Percentiles rank a stretch among this genome's conserved stretches.
Conservation (phyloP, 257 asterid genomes). For the Solanum gandarillasii region DNA sequence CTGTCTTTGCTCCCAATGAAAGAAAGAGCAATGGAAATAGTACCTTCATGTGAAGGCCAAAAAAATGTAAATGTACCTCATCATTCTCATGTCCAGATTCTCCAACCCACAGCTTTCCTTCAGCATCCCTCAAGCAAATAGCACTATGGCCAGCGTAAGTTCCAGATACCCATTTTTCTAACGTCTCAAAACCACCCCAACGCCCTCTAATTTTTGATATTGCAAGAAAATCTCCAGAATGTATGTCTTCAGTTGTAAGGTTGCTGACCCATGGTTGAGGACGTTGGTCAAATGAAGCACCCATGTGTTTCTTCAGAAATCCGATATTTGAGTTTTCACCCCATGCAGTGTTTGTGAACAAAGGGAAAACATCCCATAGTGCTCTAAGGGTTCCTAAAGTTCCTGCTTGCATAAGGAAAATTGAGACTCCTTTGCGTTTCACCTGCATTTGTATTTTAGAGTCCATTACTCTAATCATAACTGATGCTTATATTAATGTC, state of each 20-base stretch:
- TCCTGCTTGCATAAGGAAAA: conserved; percentile 84
- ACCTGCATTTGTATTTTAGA: conserved; percentile 32
- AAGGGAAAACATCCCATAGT: conserved; percentile 77
- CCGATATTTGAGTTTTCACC: conserved; percentile 71
- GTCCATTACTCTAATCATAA: neutral
- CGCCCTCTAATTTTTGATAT: conserved; percentile 79
- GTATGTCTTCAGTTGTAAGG: conserved; percentile 44
- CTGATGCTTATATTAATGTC: neutral
- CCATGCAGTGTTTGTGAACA: conserved; percentile 66
- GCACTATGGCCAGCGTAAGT: conserved; percentile 84
- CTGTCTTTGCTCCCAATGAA: neutral
- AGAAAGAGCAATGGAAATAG: neutral
- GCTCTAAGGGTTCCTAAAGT: conserved; percentile 69
- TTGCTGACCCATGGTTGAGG: conserved; percentile 82
- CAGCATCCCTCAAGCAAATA: conserved; percentile 70
- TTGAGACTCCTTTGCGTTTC: conserved; percentile 55
- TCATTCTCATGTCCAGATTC: conserved; percentile 88
- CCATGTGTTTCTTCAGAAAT: conserved; percentile 78
- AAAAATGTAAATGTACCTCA: conserved; percentile 29
- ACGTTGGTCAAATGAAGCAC: conserved; percentile 61
- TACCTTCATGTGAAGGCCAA: neutral
- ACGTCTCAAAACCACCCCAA: conserved; percentile 91
- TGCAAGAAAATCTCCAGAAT: conserved; percentile 78
- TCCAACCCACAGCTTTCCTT: conserved; percentile 83
- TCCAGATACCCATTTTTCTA: conserved; percentile 88